Base-by-base conservation (phyloP, 108 stramenopile species). In the Cyclotella distinguenda region DNA sequence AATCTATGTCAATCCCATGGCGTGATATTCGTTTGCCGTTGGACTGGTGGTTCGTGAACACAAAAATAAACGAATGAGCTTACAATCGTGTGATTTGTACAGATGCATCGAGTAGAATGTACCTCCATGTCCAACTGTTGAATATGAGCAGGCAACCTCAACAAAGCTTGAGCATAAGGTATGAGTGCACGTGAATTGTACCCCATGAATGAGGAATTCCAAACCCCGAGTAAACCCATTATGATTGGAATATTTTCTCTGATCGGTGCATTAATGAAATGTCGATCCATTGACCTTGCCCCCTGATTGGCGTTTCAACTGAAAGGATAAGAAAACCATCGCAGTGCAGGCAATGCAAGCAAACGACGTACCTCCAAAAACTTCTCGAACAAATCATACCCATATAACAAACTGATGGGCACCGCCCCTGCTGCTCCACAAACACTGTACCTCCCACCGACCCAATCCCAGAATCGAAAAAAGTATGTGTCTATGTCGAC, bases 81-180 rank as follows among this genome's bases (percentile, higher is more conserved):
- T n/a, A n/a, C n/a, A n/a, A n/a, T n/a, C n/a, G n/a, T n/a, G n/a
- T n/a, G n/a, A n/a, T n/a, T n/a, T n/a, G n/a, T n/a, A n/a, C n/a
- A n/a, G n/a, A 52, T 51, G 39, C 4, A 4, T 16, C 71, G 83
- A 85, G 21, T 86, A 84, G 65, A 84, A 86, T 36, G 40, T 42
- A 69, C 68, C 85, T 99, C 99, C 99, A 99, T 99, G 70, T 97
- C 97, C 58, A 99, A 81, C 78, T 99, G 99, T 80, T 99, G 99
- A 62, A 99, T 97, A 78, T 99, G 98, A 27, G 98, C 97, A n/a
- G 99, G 97, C 54, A 99, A 82, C 58, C 91, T 90, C 62, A 98
- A 68, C 26, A 99, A 76, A 3, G 98, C 99, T 82, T 99, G 95
- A 4, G 97, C 95, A 78, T 99, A 99, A 4, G 99, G 98, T 36